phyloP scores from a whole-genome alignment of 2,329 filamentous ascomycete species.

The Botrytis medusae region DNA sequence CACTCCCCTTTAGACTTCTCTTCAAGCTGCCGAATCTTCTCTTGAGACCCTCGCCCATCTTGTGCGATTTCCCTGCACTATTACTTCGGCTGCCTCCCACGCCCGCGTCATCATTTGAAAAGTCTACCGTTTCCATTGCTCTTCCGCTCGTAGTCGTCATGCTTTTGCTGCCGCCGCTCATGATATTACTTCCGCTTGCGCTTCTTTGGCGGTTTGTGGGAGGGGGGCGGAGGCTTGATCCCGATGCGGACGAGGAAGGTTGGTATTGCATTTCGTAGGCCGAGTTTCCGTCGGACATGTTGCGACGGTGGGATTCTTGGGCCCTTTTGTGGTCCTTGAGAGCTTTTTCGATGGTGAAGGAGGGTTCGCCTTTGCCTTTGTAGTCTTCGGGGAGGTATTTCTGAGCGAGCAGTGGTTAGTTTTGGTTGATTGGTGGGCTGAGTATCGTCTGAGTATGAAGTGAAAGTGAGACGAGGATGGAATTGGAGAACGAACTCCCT shows the following conservation, averaged over 20 bases:
- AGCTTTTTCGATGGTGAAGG: slow-evolving; percentile 67
- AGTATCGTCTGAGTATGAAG: background rate
- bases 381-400: slow-evolving; percentile 73
- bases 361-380: slow-evolving; percentile 80
- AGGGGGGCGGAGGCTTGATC: background rate
- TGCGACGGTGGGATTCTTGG: slow-evolving; percentile 33
- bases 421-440: background rate
- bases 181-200: slow-evolving; percentile 40
- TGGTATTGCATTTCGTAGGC: slow-evolving; percentile 52
- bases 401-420: slow-evolving; percentile 40
- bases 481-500: background rate
- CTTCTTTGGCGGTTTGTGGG: slow-evolving; percentile 45
- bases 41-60: slow-evolving; percentile 52
- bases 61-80: slow-evolving; percentile 42
- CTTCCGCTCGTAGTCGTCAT: slow-evolving; percentile 9
- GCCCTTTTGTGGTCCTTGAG: slow-evolving; percentile 53
- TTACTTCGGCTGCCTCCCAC: slow-evolving; percentile 31
- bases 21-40: slow-evolving; percentile 54
- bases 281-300: slow-evolving; percentile 38
- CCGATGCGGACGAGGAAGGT: slow-evolving; percentile 24
- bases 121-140: slow-evolving; percentile 23
- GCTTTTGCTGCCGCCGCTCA: background rate
- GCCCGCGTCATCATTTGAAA: background rate
- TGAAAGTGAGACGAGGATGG: background rate
- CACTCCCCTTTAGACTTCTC: slow-evolving; percentile 39